These are phyloP conservation scores for Nakaseomyces kungkrabaensis DNA, from an alignment of 1,139 yeast genomes.

Conservation along the genomic window DNA sequence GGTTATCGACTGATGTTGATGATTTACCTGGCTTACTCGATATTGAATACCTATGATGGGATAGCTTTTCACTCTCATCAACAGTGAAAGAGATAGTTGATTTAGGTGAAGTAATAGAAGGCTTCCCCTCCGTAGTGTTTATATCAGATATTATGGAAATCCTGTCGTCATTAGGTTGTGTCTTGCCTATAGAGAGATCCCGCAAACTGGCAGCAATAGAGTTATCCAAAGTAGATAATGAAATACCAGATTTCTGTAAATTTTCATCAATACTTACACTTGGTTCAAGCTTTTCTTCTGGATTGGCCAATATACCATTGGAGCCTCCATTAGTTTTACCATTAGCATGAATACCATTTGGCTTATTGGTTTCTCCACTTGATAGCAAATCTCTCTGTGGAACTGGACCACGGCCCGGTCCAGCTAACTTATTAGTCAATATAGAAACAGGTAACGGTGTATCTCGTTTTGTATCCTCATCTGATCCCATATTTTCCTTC, in stretches of 20 bases:
- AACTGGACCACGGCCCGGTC: not conserved
- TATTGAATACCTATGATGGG: slow-evolving; percentile 41
- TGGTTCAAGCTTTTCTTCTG: not conserved
- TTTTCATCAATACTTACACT: not conserved
- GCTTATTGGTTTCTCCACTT: not conserved
- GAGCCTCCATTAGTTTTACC: not conserved
- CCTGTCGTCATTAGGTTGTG: not conserved
- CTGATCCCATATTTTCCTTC: not conserved
- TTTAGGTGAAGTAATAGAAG: slow-evolving; percentile 1
- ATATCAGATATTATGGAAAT: not conserved
- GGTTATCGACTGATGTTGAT: slow-evolving; percentile 3
- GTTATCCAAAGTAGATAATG: not conserved
- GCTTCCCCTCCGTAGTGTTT: not conserved
- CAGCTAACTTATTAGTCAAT: slow-evolving; percentile 2
- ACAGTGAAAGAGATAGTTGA: slow-evolving; percentile 25
- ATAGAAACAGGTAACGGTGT: slow-evolving; percentile 4
- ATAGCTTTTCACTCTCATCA: slow-evolving; percentile 18
- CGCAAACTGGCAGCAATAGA: not conserved
- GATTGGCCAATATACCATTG: not conserved
- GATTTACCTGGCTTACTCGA: slow-evolving; percentile 26
- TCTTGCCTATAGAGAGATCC: not conserved
- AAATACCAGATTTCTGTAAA: not conserved
- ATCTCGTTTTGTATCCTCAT: slow-evolving; percentile 1
- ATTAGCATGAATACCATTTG: not conserved
- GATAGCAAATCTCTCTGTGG: not conserved